Conservation (phyloP, 345 rosid species). For the Mallotus nudiflorus region DNA sequence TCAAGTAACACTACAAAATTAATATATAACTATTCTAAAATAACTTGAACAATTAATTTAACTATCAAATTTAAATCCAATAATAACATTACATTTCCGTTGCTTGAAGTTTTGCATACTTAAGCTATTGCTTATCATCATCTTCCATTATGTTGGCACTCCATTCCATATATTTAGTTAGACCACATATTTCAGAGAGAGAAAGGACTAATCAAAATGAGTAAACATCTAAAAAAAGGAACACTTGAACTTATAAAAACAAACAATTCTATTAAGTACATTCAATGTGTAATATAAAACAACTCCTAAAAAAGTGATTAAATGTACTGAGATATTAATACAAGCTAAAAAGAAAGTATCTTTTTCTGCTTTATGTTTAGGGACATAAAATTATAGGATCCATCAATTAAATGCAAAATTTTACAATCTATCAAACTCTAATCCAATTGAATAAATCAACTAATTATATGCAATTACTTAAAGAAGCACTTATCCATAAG, state of each 20-base stretch:
- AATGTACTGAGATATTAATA: constrained; percentile 3
- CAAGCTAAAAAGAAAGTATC: not conserved
- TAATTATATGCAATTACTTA: too few species aligned
- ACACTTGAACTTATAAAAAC: not conserved
- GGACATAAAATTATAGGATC: not conserved
- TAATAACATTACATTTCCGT: too few species aligned
- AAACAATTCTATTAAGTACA: not conserved
- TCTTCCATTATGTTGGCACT: constrained; percentile 99
- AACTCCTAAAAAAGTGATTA: not conserved
- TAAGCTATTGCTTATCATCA: constrained; percentile 68
- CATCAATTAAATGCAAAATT: too few species aligned
- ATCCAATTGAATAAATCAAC: too few species aligned
- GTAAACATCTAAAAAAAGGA: not conserved
- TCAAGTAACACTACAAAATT: too few species aligned
- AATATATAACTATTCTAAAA: too few species aligned
- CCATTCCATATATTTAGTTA: constrained; percentile 97
- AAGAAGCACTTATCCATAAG: too few species aligned
- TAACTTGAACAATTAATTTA: too few species aligned
- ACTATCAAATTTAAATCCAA: too few species aligned
- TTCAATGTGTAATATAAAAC: not conserved
- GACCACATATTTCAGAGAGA: constrained; percentile 50
- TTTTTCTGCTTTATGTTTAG: not conserved
- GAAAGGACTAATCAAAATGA: constrained; percentile 4
- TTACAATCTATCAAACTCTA: too few species aligned
- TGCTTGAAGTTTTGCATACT: constrained; percentile 86